These are phyloP conservation scores for Quercus phellos DNA, from an alignment of 331 rosid species.

Conservation along the genomic window DNA sequence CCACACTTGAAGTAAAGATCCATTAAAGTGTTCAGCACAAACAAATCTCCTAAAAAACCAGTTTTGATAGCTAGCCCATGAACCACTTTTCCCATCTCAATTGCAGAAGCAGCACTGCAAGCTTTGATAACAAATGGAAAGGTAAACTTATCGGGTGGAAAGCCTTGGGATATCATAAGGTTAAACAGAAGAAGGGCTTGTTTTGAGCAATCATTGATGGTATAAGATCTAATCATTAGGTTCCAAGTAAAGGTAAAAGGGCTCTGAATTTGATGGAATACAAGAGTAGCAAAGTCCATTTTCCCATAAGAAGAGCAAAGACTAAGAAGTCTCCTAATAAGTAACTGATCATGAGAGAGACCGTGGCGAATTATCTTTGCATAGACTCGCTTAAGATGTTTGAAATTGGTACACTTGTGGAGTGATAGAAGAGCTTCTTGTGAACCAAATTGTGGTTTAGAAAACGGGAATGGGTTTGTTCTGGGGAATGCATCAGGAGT, in stretches of 20 bases:
- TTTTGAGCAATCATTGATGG: conserved; percentile 30
- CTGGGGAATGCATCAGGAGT: conserved; percentile 20
- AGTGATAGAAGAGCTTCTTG: conserved; percentile 46
- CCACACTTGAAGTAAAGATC: conserved; percentile 51
- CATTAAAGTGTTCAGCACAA: conserved; percentile 56
- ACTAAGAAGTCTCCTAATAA: conserved; percentile 44
- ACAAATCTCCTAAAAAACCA: conserved; percentile 40
- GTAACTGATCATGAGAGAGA: conserved; percentile 49
- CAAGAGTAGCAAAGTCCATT: conserved; percentile 36
- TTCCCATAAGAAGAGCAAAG: conserved; percentile 45
- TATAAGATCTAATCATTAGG: conserved; percentile 48
- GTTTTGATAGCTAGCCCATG: conserved; percentile 45
- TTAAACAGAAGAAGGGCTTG: conserved; percentile 42
- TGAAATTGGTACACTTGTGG: conserved; percentile 44
- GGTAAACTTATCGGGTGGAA: conserved; percentile 53
- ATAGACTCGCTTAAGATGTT: conserved; percentile 51
- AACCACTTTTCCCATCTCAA: conserved; percentile 34
- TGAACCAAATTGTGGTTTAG: conserved; percentile 26
- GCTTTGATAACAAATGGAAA: conserved; percentile 57
- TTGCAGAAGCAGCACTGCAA: conserved; percentile 31
- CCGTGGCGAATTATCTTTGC: conserved; percentile 45
- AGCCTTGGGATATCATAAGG: conserved; percentile 40
- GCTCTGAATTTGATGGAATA: conserved; percentile 41
- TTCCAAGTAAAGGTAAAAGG: conserved; percentile 67
- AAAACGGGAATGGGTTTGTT: background rate